phyloP scores from a whole-genome alignment of 2,329 filamentous ascomycete genomes.

The Fonsecaea pedrosoi region DNA sequence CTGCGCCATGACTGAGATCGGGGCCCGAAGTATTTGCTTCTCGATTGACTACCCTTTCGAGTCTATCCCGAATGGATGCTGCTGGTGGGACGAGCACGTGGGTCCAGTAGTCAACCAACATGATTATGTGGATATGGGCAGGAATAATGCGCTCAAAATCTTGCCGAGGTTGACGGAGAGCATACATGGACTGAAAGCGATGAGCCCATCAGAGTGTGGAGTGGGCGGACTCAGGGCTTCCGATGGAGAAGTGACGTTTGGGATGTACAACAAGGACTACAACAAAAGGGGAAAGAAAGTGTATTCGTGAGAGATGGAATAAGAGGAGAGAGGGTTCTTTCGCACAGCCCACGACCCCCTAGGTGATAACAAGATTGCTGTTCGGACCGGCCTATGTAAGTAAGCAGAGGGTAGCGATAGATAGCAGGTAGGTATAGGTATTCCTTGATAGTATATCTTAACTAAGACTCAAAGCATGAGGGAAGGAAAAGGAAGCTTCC shows the following conservation, averaged over 20 bases:
- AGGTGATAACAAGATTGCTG: background rate
- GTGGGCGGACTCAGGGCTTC: background rate
- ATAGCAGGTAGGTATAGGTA: too few relatives aligned
- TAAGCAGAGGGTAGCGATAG: too few relatives aligned
- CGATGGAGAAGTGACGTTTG: constrained; percentile 1
- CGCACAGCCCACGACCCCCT: background rate
- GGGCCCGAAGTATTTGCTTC: constrained; percentile 48
- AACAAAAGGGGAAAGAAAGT: background rate
- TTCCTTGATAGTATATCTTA: too few relatives aligned
- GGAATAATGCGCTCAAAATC: constrained; percentile 18
- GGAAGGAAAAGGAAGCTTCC: too few relatives aligned
- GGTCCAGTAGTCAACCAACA: constrained; percentile 7
- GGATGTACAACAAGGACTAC: constrained; percentile 5
- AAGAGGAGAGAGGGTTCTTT: background rate
- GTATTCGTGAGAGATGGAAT: background rate
- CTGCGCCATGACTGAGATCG: constrained; percentile 49
- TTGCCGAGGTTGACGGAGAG: constrained; percentile 14
- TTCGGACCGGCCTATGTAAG: too few relatives aligned
- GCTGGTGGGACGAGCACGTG: constrained; percentile 33
- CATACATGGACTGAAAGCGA: background rate
- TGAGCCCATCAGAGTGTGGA: constrained; percentile 1
- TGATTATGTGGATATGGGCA: constrained; percentile 16
- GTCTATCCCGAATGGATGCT: constrained; percentile 33
- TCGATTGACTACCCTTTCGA: constrained; percentile 45
- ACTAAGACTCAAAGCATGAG: too few relatives aligned